These are phyloP conservation scores for Termitomyces sp. DNA, from an alignment of 768 basidiomycete genomes.

Conservation along the genomic window DNA sequence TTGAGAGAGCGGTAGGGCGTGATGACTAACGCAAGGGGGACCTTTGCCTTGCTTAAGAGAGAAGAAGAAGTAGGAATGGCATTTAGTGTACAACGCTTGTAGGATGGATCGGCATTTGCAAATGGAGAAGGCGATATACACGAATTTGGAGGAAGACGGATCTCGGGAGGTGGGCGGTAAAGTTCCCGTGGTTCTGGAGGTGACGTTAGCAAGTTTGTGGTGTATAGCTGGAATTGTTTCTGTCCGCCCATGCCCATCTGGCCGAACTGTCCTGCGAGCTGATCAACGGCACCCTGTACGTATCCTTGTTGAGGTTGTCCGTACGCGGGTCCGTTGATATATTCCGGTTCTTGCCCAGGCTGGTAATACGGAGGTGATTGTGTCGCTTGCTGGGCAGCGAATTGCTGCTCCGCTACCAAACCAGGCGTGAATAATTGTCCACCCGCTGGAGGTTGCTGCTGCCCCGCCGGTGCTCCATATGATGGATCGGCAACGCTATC, in stretches of 20 bases:
- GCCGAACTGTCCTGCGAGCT: conserved; percentile 79
- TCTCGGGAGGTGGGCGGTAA: conserved; percentile 79
- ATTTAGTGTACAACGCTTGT: conserved; percentile 89
- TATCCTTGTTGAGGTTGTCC: conserved; percentile 36
- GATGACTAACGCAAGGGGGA: conserved; percentile 85
- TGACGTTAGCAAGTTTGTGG: conserved; percentile 88
- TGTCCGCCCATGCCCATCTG: conserved; percentile 84
- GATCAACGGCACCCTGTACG: conserved; percentile 52
- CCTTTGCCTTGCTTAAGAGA: conserved; percentile 82
- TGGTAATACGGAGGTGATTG: conserved; percentile 41
- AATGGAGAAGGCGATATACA: conserved; percentile 72
- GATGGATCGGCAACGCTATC: conserved; percentile 42
- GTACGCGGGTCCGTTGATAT: conserved; percentile 37
- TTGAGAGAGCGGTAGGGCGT: conserved; percentile 88
- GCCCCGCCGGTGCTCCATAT: conserved; percentile 32
- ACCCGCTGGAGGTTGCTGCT: conserved; percentile 32
- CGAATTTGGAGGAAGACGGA: conserved; percentile 82
- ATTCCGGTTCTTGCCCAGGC: conserved; percentile 45
- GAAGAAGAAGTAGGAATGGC: conserved; percentile 90
- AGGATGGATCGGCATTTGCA: conserved; percentile 86
- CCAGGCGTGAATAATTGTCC: conserved; percentile 86
- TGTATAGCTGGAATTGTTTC: conserved; percentile 76
- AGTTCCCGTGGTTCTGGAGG: conserved; percentile 91
- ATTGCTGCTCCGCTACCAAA: conserved; percentile 65
- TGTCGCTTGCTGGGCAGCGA: conserved; percentile 54